Evolutionary conservation across 1,284 basidiomycete species (phyloP).

Genomic region (Sporisorium sorghi): DNA sequence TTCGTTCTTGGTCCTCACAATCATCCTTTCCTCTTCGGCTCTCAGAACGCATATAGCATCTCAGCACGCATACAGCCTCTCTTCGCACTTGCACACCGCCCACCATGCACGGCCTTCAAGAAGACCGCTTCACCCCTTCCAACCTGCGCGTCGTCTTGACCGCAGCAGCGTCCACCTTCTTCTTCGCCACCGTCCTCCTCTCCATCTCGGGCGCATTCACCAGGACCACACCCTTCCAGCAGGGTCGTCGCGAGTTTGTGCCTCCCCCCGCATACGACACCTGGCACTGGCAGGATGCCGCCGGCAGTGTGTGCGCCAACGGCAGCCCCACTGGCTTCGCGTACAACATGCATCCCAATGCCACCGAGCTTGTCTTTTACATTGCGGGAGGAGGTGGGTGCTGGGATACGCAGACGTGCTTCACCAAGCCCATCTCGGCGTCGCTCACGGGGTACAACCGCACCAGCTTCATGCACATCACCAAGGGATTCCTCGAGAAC

Average conservation of each 20-base stretch:
- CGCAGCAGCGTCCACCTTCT: not conserved
- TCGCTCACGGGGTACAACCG: slow-evolving; percentile 31
- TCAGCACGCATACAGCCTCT: not conserved
- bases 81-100: not conserved
- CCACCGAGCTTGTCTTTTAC: slow-evolving; percentile 33
- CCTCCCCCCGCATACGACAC: slow-evolving; percentile 25
- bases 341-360: slow-evolving; percentile 25
- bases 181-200: not conserved
- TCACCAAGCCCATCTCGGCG: slow-evolving; percentile 17
- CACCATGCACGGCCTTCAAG: not conserved
- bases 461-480: slow-evolving; percentile 6
- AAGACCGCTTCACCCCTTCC: not conserved
- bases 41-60: not conserved
- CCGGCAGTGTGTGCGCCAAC: slow-evolving; percentile 29
- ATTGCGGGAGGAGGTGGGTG: slow-evolving; percentile 35
- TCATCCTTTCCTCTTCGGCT: not conserved
- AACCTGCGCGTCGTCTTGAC: not conserved
- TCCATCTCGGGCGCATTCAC: slow-evolving; percentile 6
- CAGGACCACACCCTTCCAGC: not conserved
- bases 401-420: slow-evolving; percentile 29
- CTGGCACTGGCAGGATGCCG: slow-evolving; percentile 29
- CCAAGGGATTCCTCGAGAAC: slow-evolving; percentile 4
- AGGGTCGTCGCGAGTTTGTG: not conserved
- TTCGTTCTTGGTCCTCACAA: not conserved
- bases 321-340: slow-evolving; percentile 32